These are phyloP conservation scores for Diaporthe citri DNA, from an alignment of 2,329 filamentous ascomycete species.

Conservation along the genomic window DNA sequence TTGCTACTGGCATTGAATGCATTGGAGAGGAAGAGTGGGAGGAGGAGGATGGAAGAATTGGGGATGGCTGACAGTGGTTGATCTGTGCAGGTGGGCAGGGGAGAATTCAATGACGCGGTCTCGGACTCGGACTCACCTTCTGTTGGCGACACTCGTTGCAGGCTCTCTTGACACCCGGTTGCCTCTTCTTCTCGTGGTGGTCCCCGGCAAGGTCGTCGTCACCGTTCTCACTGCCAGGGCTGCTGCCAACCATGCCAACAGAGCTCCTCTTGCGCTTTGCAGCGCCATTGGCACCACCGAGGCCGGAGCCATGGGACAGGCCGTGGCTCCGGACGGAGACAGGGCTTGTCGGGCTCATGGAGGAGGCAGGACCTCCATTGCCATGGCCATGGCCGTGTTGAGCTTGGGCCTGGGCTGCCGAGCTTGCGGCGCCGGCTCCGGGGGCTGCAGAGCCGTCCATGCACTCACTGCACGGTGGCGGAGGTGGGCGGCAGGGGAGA, in stretches of 20 bases:
- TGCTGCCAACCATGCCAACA: constrained; percentile 62
- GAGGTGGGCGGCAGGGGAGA: constrained; percentile 17
- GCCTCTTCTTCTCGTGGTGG: constrained; percentile 71
- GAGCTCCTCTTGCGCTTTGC: constrained; percentile 72
- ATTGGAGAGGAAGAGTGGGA: neutral
- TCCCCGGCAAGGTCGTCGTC: constrained; percentile 67
- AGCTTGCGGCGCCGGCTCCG: constrained; percentile 47
- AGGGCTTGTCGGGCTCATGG: constrained; percentile 66
- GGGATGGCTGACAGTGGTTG: constrained; percentile 32
- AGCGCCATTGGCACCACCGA: constrained; percentile 54
- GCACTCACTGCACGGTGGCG: constrained; percentile 39
- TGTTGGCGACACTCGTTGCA: constrained; percentile 90
- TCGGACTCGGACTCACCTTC: constrained; percentile 74
- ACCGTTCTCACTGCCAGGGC: constrained; percentile 69
- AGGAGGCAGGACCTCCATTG: constrained; percentile 41
- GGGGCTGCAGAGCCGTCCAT: constrained; percentile 54
- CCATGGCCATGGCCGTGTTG: constrained; percentile 28
- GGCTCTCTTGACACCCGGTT: constrained; percentile 80
- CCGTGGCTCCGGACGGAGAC: constrained; percentile 60
- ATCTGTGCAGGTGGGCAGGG: constrained; percentile 1
- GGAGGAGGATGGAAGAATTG: neutral
- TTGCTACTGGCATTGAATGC: neutral
- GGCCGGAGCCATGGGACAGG: constrained; percentile 31
- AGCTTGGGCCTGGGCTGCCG: constrained; percentile 34
- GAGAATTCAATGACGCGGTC: neutral